Evolutionary conservation across 257 asterid species (phyloP).

Genomic region (Solanum bulbocastanum): DNA sequence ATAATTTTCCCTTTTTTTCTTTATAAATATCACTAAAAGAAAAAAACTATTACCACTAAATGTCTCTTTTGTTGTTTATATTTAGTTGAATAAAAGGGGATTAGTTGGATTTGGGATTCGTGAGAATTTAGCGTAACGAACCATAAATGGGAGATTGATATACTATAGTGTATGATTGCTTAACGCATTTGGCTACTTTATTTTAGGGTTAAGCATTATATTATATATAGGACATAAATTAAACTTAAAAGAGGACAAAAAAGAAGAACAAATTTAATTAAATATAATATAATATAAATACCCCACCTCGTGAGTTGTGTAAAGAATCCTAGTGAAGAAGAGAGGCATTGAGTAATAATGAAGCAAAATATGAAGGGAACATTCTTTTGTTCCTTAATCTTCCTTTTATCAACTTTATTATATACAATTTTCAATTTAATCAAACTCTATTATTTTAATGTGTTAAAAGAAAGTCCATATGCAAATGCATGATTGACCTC

Average conservation of each 20-base stretch:
- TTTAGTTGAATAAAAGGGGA: neutral
- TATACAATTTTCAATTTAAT: neutral
- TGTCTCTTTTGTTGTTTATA: too few species aligned
- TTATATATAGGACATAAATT: neutral
- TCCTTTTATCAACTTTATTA: neutral
- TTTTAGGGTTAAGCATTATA: neutral
- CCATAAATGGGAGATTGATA: slow-evolving; percentile 29
- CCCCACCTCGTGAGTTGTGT: slow-evolving; percentile 19
- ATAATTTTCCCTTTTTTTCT: too few species aligned
- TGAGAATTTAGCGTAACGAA: slow-evolving; percentile 78
- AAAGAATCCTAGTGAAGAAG: slow-evolving; percentile 34
- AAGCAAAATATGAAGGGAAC: slow-evolving; percentile 29
- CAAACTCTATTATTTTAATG: neutral
- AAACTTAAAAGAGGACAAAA: neutral
- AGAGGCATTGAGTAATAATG: slow-evolving; percentile 27
- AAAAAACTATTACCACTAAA: neutral
- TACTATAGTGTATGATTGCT: slow-evolving; percentile 31
- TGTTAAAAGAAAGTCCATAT: neutral
- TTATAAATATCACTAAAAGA: too few species aligned
- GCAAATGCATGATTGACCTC: neutral
- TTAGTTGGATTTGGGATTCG: slow-evolving; percentile 50
- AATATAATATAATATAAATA: neutral
- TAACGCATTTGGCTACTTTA: slow-evolving; percentile 33
- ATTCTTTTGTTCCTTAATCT: slow-evolving; percentile 21
- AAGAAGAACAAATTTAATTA: neutral